These are phyloP conservation scores for Chlorophyllum brunneum DNA, from an alignment of 768 basidiomycete species.

Conservation along the genomic window DNA sequence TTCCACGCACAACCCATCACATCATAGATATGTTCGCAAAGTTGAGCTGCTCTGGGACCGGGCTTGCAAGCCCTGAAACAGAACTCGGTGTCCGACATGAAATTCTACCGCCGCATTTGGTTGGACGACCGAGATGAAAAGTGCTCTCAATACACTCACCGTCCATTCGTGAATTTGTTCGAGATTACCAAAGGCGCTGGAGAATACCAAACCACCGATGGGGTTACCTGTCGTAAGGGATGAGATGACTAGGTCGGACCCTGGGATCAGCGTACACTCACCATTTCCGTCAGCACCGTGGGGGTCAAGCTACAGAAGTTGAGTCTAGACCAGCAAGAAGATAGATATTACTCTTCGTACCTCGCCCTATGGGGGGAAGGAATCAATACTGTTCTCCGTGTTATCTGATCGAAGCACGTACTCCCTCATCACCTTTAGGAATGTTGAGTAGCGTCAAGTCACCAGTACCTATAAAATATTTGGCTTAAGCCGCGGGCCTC, in stretches of 20 bases:
- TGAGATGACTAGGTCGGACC: neutral
- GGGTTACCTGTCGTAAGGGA: slow-evolving; percentile 38
- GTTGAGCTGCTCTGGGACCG: slow-evolving; percentile 39
- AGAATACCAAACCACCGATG: slow-evolving; percentile 70
- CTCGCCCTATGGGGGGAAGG: slow-evolving; percentile 19
- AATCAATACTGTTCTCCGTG: neutral
- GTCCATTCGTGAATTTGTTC: slow-evolving; percentile 74
- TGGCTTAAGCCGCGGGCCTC: neutral
- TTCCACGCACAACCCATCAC: slow-evolving; percentile 58
- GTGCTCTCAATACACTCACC: slow-evolving; percentile 27
- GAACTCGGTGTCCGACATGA: slow-evolving; percentile 55
- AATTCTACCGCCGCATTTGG: slow-evolving; percentile 40
- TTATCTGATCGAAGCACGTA: slow-evolving; percentile 21
- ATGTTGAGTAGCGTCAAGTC: slow-evolving; percentile 66
- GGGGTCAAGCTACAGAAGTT: slow-evolving; percentile 50
- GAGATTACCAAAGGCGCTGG: slow-evolving; percentile 56
- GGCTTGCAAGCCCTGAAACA: slow-evolving; percentile 73
- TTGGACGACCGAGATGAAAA: neutral
- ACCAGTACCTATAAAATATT: slow-evolving; percentile 42
- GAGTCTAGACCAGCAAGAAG: neutral
- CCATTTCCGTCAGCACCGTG: slow-evolving; percentile 61
- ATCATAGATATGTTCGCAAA: slow-evolving; percentile 62
- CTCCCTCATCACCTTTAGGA: slow-evolving; percentile 52
- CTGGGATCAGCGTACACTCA: too few relatives aligned
- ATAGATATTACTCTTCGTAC: slow-evolving; percentile 12